Conservation (phyloP, 2,329 filamentous ascomycete genomes). For the Xylariaceae sp. region DNA sequence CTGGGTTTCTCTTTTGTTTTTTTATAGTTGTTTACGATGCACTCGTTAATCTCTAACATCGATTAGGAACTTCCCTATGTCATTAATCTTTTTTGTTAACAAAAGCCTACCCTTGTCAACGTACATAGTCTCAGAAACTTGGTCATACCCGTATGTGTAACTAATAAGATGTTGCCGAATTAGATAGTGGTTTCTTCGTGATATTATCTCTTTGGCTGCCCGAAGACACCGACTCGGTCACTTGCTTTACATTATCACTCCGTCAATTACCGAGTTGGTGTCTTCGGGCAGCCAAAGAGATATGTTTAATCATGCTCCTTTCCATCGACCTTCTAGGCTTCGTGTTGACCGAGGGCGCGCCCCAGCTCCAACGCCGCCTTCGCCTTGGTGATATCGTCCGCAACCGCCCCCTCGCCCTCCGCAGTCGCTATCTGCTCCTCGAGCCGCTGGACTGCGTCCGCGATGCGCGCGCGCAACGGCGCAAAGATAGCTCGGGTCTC, state of each 20-base stretch:
- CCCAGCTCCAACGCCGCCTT: constrained; percentile 50
- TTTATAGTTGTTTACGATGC: constrained; percentile 9
- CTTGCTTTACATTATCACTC: no score
- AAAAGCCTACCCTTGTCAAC: not conserved
- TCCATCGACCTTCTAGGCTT: no score
- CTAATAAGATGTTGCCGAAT: not conserved
- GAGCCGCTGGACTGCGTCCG: constrained; percentile 65
- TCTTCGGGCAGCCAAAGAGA: no score
- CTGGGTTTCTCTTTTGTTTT: not conserved
- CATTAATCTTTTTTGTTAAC: not conserved
- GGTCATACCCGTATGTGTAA: not conserved
- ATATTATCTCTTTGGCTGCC: no score
- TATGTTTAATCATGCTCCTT: no score
- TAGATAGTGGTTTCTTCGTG: not conserved
- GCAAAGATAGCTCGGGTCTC: constrained; percentile 84
- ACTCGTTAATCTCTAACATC: constrained; percentile 7
- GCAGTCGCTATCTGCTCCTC: constrained; percentile 70
- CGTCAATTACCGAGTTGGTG: no score
- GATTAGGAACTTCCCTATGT: constrained; percentile 7
- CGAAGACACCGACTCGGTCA: no score
- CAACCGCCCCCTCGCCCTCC: constrained; percentile 44
- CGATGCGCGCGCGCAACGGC: constrained; percentile 66
- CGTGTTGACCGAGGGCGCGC: no score
- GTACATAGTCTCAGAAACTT: not conserved
- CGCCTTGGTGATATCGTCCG: constrained; percentile 52